Base-by-base conservation (phyloP, 495 filamentous ascomycete species). In the Xylaria longipes region DNA sequence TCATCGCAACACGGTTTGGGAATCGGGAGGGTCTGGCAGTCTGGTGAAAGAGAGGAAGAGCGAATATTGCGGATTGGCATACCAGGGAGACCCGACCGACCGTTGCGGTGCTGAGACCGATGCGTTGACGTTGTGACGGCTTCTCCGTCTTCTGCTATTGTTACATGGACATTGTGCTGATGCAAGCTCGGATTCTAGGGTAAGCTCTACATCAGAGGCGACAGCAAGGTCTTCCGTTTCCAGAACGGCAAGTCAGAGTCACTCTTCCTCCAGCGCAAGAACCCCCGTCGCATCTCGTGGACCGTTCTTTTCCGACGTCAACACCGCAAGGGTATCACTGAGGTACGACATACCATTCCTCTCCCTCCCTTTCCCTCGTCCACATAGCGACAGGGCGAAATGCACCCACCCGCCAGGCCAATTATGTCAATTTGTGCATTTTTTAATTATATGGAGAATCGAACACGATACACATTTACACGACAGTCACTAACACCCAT, bases 161-260 rank as follows among this genome's bases (percentile, higher is more conserved):
- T 27, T 54, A 1, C 3, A 56, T 57, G 68, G 60, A 33, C 46
- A n/a, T 45, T 63, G 43, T 74, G 58, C 77, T 79, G 71, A 79
- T 54, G 27, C 22, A 57, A 66, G 35, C 41, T 50, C 41, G 25
- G 50, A 45, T 48, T 64, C 72, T 69, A 98, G 95, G 95, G 95
- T 87, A 98, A 98, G 88, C 91, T 99, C 86, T 99, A 93, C 88
- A 87, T 99, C 89, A 93, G 96, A 86, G 94, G 94, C 81, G 96
- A 99, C 90, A 97, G 93, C 94, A 99, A 98, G 89, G 91, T 98
- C 89, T 99, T 99, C 91, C 94, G 96, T 80, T 99, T 99, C 92
- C 93, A 97, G 86, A 98, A 97, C 85, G 95, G 96, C 89, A 99
- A 99, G 88, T 95, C 94, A 88, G 97, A 99, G 86, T 97, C 93